A percentile compares a stretch with the other conserved stretches of the same genome.
These are phyloP conservation scores for Trypanosoma boissoni DNA, from an alignment of 208 protist genomes.

Conservation along the genomic window DNA sequence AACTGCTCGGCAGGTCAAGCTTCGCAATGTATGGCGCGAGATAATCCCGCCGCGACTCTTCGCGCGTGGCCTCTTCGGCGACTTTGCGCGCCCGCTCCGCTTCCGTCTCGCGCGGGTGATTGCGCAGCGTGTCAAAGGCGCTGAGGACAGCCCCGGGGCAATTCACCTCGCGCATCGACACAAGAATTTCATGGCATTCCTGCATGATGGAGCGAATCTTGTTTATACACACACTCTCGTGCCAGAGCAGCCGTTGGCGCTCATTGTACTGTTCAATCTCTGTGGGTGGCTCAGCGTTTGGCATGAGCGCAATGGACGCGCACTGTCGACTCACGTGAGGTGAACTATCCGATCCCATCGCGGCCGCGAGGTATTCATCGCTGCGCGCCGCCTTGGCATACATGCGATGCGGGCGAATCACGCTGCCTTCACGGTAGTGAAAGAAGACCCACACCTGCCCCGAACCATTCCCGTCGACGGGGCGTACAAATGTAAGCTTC, in stretches of 20 bases:
- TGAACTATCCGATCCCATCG: constrained; percentile 28
- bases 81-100: constrained; percentile 62
- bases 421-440: constrained; percentile 67
- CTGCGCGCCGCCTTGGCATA: constrained; percentile 68
- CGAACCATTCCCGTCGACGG: constrained; percentile 19
- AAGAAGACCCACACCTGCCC: constrained; percentile 88
- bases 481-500: constrained; percentile 69
- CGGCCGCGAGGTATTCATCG: constrained; percentile 74
- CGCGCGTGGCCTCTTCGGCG: constrained; percentile 58
- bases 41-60: constrained; percentile 85
- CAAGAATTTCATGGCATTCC: constrained; percentile 62
- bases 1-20: constrained; percentile 54
- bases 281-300: constrained; percentile 55
- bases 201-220: constrained; percentile 52
- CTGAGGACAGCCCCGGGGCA: constrained; percentile 46
- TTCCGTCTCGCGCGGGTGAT: constrained; percentile 82
- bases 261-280: constrained; percentile 81
- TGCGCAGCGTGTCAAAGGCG: constrained; percentile 88
- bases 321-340: too few species aligned
- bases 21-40: constrained; percentile 90
- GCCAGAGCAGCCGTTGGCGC: constrained; percentile 70
- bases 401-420: constrained; percentile 80
- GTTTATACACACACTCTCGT: constrained; percentile 56
- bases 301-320: constrained; percentile 57
- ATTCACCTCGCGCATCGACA: constrained; percentile 21